Conservation (phyloP, 768 basidiomycete genomes). For the Lentinula raphanica region DNA sequence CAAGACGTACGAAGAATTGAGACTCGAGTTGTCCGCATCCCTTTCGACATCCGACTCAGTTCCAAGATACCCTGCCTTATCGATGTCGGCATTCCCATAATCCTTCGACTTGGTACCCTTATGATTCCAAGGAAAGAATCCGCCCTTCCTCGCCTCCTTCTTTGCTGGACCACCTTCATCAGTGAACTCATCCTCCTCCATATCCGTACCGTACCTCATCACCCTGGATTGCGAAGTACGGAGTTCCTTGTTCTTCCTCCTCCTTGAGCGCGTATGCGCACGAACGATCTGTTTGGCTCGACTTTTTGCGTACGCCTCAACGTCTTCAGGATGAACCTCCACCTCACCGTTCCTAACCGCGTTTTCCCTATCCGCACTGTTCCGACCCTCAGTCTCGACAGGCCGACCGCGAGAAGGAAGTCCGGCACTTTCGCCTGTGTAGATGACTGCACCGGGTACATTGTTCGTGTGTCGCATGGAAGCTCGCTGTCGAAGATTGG, state of each 20-base stretch:
- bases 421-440: conserved; percentile 3
- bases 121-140: background rate
- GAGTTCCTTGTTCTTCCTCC: background rate
- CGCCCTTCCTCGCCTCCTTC: background rate
- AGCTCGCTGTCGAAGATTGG: background rate
- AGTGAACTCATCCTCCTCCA: background rate
- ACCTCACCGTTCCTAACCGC: background rate
- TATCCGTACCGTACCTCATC: background rate
- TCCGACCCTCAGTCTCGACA: background rate
- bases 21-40: background rate
- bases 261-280: background rate
- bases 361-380: background rate
- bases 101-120: conserved; percentile 1
- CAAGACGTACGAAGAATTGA: background rate
- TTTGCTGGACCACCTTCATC: background rate
- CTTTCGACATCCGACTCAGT: background rate
- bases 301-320: background rate
- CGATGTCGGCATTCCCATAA: conserved; percentile 4
- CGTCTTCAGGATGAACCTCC: background rate
- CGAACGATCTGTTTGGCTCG: background rate
- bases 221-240: background rate
- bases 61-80: background rate
- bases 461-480: background rate
- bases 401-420: background rate
- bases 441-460: background rate